Percentiles rank a stretch among this genome's conserved stretches.
phyloP scores from a whole-genome alignment of 352 stramenopile genomes.

The Discostella stelligera region DNA sequence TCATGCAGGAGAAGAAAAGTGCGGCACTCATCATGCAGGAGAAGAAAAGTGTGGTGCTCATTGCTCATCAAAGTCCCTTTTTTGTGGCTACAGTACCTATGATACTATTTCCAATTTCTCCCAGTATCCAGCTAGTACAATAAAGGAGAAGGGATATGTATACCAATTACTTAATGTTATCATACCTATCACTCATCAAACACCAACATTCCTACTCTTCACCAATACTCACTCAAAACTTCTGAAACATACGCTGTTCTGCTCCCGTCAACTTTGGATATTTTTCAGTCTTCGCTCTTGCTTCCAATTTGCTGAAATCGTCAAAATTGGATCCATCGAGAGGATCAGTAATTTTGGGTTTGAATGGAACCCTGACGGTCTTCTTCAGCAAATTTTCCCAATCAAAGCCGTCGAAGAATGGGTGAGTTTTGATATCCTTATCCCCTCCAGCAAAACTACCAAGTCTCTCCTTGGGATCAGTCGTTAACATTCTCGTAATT shows the following conservation, averaged over 20 bases:
- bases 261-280: conserved; percentile 28
- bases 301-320: conserved; percentile 56
- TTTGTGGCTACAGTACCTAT: too few species aligned
- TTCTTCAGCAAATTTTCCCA: conserved; percentile 41
- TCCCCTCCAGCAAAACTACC: conserved; percentile 53
- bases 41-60: too few species aligned
- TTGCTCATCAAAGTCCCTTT: too few species aligned
- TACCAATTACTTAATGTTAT: too few species aligned
- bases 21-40: too few species aligned
- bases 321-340: conserved; percentile 73
- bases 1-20: too few species aligned
- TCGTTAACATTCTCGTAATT: conserved; percentile 54
- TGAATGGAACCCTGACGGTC: conserved; percentile 54
- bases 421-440: conserved; percentile 55
- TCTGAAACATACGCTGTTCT: conserved; percentile 43
- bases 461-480: conserved; percentile 46
- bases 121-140: too few species aligned
- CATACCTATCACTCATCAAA: too few species aligned
- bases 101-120: too few species aligned
- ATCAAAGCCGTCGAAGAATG: conserved; percentile 60
- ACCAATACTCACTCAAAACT: conserved; percentile 25
- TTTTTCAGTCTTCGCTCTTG: conserved; percentile 39
- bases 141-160: too few species aligned
- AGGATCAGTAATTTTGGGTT: conserved; percentile 58
- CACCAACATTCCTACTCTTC: too few species aligned